Conservation (phyloP, 2,329 filamentous ascomycete species). For the Aureobasidium sp. region DNA sequence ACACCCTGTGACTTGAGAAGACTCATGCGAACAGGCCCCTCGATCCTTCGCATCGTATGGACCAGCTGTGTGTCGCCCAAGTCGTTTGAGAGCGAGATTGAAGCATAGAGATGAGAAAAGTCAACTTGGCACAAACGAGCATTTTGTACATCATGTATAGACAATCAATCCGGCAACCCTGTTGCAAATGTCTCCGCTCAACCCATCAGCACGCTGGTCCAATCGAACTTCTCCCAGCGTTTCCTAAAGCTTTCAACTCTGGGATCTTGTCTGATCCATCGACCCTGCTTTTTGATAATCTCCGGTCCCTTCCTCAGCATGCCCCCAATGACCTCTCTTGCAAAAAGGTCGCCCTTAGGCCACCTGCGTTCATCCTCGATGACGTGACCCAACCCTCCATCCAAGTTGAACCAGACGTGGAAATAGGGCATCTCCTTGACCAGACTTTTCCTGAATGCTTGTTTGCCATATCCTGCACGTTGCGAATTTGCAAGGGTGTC, state of each 20-base stretch:
- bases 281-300: slow-evolving; percentile 80
- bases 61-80: too few relatives aligned
- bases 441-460: slow-evolving; percentile 71
- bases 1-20: neutral
- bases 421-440: slow-evolving; percentile 98
- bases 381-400: slow-evolving; percentile 85
- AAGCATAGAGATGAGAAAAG: too few relatives aligned
- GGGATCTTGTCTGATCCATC: slow-evolving; percentile 63
- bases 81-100: too few relatives aligned
- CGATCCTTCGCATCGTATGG: too few relatives aligned
- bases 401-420: slow-evolving; percentile 88
- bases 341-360: slow-evolving; percentile 88
- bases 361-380: slow-evolving; percentile 79
- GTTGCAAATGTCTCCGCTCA: neutral
- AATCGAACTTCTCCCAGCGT: slow-evolving; percentile 89
- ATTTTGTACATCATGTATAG: neutral
- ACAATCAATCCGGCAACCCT: neutral
- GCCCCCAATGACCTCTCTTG: slow-evolving; percentile 80
- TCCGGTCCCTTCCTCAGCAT: slow-evolving; percentile 80
- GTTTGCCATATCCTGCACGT: slow-evolving; percentile 61
- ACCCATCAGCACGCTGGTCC: slow-evolving; percentile 52
- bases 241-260: slow-evolving; percentile 72
- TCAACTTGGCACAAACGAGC: too few relatives aligned
- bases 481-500: slow-evolving; percentile 61
- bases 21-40: too few relatives aligned